Evolutionary conservation across 805 yeast species (phyloP).

Genomic region (Barnettozyma vustinii): DNA sequence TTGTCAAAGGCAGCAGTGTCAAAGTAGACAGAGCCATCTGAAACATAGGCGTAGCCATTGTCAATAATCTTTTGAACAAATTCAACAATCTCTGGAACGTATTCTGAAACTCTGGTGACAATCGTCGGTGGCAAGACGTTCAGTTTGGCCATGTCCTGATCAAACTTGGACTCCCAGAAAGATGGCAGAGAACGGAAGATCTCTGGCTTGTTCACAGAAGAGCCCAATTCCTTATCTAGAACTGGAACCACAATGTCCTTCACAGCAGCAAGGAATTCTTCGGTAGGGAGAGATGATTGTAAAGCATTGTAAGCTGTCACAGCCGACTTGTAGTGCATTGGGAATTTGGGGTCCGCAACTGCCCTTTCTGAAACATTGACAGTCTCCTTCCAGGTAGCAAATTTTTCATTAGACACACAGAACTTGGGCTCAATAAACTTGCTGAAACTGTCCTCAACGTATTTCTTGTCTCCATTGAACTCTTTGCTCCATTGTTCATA

Average conservation of each 20-base stretch:
- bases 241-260: constrained; percentile 72
- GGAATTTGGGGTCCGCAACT: constrained; percentile 68
- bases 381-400: constrained; percentile 50
- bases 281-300: constrained; percentile 22
- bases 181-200: constrained; percentile 1
- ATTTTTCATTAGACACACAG: constrained; percentile 46
- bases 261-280: constrained; percentile 42
- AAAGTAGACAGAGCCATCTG: constrained; percentile 96
- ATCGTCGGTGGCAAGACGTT: constrained; percentile 82
- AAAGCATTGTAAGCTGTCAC: constrained; percentile 45
- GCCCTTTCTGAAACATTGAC: constrained; percentile 49
- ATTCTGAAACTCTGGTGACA: constrained; percentile 93
- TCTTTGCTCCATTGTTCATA: constrained; percentile 52
- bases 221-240: constrained; percentile 49
- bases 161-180: constrained; percentile 64
- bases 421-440: constrained; percentile 26
- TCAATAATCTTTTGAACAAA: constrained; percentile 70
- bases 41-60: constrained; percentile 80
- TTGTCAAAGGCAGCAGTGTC: constrained; percentile 80
- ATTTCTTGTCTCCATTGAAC: constrained; percentile 21
- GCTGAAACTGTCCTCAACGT: constrained; percentile 31
- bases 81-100: constrained; percentile 83
- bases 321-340: constrained; percentile 74
- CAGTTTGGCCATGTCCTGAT: constrained; percentile 77
- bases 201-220: neutral